Conservation (phyloP, 1,284 basidiomycete genomes). For the Boletus sp. region DNA sequence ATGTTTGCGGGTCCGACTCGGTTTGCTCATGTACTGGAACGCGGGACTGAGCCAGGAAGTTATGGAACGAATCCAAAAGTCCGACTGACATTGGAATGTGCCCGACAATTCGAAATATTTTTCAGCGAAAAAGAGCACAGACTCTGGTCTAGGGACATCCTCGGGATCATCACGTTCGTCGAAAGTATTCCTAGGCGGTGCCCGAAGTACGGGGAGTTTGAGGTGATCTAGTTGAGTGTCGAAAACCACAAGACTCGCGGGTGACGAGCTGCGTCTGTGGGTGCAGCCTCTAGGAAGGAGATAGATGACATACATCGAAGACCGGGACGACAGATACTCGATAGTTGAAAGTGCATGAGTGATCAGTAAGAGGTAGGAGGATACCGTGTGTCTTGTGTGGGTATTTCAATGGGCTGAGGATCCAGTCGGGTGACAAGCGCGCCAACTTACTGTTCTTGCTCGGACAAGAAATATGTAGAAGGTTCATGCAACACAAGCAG, state of each 20-base stretch:
- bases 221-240: slow-evolving; percentile 58
- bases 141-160: slow-evolving; percentile 27
- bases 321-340: slow-evolving; percentile 26
- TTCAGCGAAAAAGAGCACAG: slow-evolving; percentile 36
- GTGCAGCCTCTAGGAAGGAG: slow-evolving; percentile 1
- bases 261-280: slow-evolving; percentile 18
- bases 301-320: slow-evolving; percentile 15
- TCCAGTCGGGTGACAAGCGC: neutral
- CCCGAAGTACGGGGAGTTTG: slow-evolving; percentile 52
- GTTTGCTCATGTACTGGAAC: slow-evolving; percentile 13
- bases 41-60: slow-evolving; percentile 1
- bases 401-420: neutral
- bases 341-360: slow-evolving; percentile 31
- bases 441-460: slow-evolving; percentile 30
- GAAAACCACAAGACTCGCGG: slow-evolving; percentile 50
- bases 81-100: slow-evolving; percentile 35
- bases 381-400: slow-evolving; percentile 30
- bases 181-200: slow-evolving; percentile 16
- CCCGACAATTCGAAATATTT: slow-evolving; percentile 48
- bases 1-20: neutral
- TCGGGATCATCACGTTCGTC: slow-evolving; percentile 23
- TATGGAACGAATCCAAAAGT: slow-evolving; percentile 16
- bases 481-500: slow-evolving; percentile 64
- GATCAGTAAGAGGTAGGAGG: slow-evolving; percentile 35
- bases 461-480: slow-evolving; percentile 54